phyloP scores from a whole-genome alignment of 345 rosid species.

The Triadica sebifera region DNA sequence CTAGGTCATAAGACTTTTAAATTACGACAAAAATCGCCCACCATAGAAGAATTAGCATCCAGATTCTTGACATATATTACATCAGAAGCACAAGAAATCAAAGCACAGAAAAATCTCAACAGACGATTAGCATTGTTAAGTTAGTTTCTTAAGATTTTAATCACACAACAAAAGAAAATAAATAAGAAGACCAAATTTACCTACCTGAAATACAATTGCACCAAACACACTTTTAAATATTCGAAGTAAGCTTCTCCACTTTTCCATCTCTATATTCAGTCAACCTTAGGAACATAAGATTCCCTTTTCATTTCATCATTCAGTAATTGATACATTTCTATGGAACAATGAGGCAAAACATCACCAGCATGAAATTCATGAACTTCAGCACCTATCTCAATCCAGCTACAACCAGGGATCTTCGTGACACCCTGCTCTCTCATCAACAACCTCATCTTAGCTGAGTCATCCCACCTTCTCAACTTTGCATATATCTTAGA shows the following conservation, averaged over 20 bases:
- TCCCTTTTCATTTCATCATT: constrained; percentile 65
- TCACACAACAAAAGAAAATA: neutral
- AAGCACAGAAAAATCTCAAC: neutral
- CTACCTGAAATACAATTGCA: constrained; percentile 19
- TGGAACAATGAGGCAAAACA: constrained; percentile 22
- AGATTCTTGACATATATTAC: too few species aligned
- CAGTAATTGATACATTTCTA: constrained; percentile 42
- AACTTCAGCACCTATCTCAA: constrained; percentile 46
- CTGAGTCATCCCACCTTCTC: constrained; percentile 76
- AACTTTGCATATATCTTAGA: constrained; percentile 68
- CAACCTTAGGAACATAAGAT: constrained; percentile 47
- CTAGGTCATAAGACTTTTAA: neutral
- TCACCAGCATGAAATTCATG: constrained; percentile 76
- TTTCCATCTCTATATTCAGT: constrained; percentile 14
- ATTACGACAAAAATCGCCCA: too few species aligned
- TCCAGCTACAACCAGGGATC: constrained; percentile 95
- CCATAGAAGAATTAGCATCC: too few species aligned
- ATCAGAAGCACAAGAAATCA: neutral
- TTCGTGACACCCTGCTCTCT: constrained; percentile 59
- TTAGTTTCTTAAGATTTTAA: neutral
- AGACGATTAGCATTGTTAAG: neutral
- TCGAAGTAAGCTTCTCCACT: constrained; percentile 12
- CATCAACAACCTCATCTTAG: constrained; percentile 71
- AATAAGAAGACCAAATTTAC: neutral
- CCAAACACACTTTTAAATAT: neutral